phyloP scores from a whole-genome alignment of 2,329 filamentous ascomycete genomes.

The Colletotrichum sp. region DNA sequence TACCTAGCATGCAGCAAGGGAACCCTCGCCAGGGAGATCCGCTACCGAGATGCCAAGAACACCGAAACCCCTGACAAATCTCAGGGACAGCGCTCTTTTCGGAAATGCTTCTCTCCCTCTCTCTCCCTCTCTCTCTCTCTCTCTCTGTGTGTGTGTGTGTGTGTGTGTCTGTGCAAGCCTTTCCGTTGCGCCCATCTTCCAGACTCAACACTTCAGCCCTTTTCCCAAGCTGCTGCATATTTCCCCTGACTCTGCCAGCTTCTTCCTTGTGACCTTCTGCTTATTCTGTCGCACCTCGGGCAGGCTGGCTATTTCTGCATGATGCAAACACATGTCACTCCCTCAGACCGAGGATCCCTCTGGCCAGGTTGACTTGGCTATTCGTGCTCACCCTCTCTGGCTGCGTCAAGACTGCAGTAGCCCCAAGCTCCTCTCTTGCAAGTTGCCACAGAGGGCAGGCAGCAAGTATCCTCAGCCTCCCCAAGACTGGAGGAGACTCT shows the following conservation, averaged over 20 bases:
- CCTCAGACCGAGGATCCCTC: neutral
- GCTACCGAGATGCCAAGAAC: neutral
- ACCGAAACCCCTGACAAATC: constrained; percentile 8
- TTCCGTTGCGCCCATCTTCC: neutral
- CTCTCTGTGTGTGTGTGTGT: too few species aligned
- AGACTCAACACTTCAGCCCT: neutral
- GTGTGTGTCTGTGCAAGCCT: neutral
- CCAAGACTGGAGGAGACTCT: too few species aligned
- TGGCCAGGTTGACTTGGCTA: neutral
- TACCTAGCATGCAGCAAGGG: neutral
- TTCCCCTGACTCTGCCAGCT: constrained; percentile 1
- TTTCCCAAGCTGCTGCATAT: neutral
- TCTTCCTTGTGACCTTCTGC: neutral
- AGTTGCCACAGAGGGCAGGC: neutral
- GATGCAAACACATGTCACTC: neutral
- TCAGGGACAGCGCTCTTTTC: neutral
- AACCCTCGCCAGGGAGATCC: neutral
- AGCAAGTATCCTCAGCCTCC: too few species aligned
- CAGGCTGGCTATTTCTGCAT: neutral
- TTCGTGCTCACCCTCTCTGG: neutral
- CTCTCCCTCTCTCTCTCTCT: too few species aligned
- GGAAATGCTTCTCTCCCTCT: neutral
- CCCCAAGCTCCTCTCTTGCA: neutral
- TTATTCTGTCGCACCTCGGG: neutral
- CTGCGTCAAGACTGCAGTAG: neutral